These are phyloP conservation scores for Penicillium sp. DNA, from an alignment of 2,329 filamentous ascomycete genomes.

Conservation along the genomic window DNA sequence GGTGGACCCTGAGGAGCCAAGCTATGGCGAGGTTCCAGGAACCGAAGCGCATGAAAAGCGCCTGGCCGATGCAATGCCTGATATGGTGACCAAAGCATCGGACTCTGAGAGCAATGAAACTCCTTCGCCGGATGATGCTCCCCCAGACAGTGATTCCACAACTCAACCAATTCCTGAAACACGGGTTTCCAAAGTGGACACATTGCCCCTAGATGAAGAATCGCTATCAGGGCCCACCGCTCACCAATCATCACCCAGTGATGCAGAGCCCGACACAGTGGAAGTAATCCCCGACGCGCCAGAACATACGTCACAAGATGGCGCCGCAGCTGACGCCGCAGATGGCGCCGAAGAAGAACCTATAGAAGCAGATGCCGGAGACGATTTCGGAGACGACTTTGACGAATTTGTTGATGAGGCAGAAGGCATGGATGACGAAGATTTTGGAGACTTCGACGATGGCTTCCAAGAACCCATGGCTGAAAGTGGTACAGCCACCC, in stretches of 20 bases:
- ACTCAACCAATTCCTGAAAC: conserved; percentile 43
- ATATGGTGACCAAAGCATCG: conserved; percentile 54
- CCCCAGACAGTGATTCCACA: conserved; percentile 16
- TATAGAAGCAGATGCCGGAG: conserved; percentile 62
- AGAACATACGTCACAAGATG: conserved; percentile 57
- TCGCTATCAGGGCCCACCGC: conserved; percentile 34
- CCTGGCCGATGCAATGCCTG: conserved; percentile 60
- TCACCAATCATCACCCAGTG: conserved; percentile 41
- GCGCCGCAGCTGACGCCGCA: conserved; percentile 48
- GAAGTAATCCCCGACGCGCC: conserved; percentile 48
- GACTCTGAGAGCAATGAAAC: conserved; percentile 36
- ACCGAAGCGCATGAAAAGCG: conserved; percentile 59
- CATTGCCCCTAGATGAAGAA: conserved; percentile 36
- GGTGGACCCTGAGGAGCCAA: conserved; percentile 57
- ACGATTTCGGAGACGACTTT: conserved; percentile 59
- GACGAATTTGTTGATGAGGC: conserved; percentile 56
- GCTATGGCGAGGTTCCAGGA: conserved; percentile 63
- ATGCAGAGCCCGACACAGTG: conserved; percentile 45
- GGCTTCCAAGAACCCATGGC: conserved; percentile 59
- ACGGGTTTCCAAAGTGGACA: conserved; percentile 45
- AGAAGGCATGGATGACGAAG: conserved; percentile 51
- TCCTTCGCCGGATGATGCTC: conserved; percentile 17
- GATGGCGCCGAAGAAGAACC: conserved; percentile 59
- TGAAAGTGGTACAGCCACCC: conserved; percentile 17
- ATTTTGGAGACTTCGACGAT: conserved; percentile 67